Evolutionary conservation across 1,139 yeast genomes (phyloP), one percentile per base, ranked within the genome.

Genomic region (Yarrowia galli): DNA sequence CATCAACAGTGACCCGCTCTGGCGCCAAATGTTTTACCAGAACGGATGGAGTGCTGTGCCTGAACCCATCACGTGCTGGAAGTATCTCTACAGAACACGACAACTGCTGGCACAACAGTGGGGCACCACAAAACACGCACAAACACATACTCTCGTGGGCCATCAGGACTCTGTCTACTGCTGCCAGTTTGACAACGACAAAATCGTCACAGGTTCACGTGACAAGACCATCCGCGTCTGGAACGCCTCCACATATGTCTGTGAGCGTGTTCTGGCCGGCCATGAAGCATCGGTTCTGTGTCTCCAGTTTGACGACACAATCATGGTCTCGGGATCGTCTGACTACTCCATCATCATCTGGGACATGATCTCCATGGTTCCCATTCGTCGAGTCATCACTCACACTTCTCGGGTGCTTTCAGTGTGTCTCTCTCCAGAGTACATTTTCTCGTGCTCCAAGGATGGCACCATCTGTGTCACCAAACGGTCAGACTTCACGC

Each of bases 141-240:
- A 28, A 8, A 58, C 76, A 2, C 71, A 67, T 20, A 71, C 73
- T 2, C 69, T 79, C 54, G 69, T 69, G 5, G 81, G 81, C 12
- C 81, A 79, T 65, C 58, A 71, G 7, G 80, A 79, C 67, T 73
- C 78, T 25, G 80, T 79, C 4, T 79, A 79, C 67, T 79, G 81
- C 66, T 78, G 77, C 9, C 76, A 77, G 56, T 74, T 78, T 68
- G 78, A 78, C 60, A 71, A 72, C 18, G 69, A 71, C 3, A 72
- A 71, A 46, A 77, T 79, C 16, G 73, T 79, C 36, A 78, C 81
- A 1, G 81, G 81, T 4, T 76, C 80, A 5, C 69, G 79, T 7
- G 81, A 79, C 68, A 70, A 72, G n/a, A 73, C 78, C 8, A 72
- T 79, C 28, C 74, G 74, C 48, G 74, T 79, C 6, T 79, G 80